These are phyloP conservation scores for Ustulina deusta DNA, from an alignment of 2,329 filamentous ascomycete species.

Conservation along the genomic window DNA sequence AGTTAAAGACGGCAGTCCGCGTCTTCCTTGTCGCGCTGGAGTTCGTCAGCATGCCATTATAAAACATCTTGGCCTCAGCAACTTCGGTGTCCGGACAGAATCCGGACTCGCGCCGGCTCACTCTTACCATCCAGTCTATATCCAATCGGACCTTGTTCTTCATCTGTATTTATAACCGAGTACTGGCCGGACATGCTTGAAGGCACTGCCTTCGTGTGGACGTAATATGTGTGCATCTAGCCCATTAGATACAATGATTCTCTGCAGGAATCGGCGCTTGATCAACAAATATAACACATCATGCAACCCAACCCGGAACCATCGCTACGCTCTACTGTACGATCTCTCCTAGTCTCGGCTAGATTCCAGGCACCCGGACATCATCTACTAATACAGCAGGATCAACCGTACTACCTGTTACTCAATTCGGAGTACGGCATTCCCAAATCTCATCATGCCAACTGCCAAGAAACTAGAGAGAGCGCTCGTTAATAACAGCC, in stretches of 20 bases:
- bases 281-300: background rate
- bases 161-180: background rate
- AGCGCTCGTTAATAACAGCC: too few species aligned
- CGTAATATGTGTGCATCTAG: background rate
- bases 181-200: background rate
- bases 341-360: background rate
- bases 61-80: background rate
- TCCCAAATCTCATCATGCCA: background rate
- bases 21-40: constrained; percentile 14
- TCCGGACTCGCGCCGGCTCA: background rate
- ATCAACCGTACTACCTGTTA: background rate
- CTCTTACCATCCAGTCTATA: background rate
- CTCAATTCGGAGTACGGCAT: background rate
- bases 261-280: background rate
- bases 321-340: background rate
- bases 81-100: background rate
- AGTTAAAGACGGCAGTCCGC: constrained; percentile 7
- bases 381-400: background rate
- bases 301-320: background rate
- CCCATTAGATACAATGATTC: background rate
- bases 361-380: constrained; percentile 2
- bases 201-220: background rate
- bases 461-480: background rate
- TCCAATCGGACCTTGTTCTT: background rate
- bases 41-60: background rate